Evolutionary conservation across 192 early-diverging fungal genomes (phyloP), one percentile per base, ranked within the genome.

Genomic region (Phycomyces nitens): DNA sequence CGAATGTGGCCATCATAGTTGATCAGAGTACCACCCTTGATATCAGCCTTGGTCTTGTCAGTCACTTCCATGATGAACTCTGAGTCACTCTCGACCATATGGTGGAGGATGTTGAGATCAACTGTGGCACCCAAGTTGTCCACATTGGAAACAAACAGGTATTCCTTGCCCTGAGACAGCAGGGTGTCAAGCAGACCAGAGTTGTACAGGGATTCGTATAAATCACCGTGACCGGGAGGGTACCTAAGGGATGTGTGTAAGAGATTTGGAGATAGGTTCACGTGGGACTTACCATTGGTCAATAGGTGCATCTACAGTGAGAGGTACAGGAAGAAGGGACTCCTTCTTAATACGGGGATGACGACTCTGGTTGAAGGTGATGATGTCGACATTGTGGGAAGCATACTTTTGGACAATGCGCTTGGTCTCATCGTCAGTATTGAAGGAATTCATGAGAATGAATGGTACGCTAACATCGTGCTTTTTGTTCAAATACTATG

Each of bases 401-500:
- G 80, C 85, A 82, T 99, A 98, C 77, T 99, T 99, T 87, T 98
- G 97, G 68, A 98, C 93, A 77, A 99, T 95, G 60, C 94, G 89
- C 73, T 88, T 84, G 49, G 97, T 99, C 73, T 99, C 97, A 15
- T 90, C 89, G 75, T 99, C 96, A 5, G 97, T 99, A 79, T 99
- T 99, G 87, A 99, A 98, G n/a, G 97, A 99, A 84, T 99, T 99
- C 97, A 99, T 99, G 53, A 98, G 83, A 60, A 99, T 96, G 67
- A 98, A 88, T 5, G 97, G 97, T 9, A 99, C 96, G 52, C 89
- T 84, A 60, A 96, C 94, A 55, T 89, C 84, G 74, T 95, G 84
- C 23, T 85, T 79, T 56, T 84, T 85, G 84, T 99, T 99, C 54
- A 98, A 79, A 66, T 95, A 93, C 90, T 91, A 66, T 21, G 40